Evolutionary conservation across 2,329 filamentous ascomycete genomes (phyloP), one percentile per base, ranked within the genome.

Genomic region (Sporothrix mexicana): DNA sequence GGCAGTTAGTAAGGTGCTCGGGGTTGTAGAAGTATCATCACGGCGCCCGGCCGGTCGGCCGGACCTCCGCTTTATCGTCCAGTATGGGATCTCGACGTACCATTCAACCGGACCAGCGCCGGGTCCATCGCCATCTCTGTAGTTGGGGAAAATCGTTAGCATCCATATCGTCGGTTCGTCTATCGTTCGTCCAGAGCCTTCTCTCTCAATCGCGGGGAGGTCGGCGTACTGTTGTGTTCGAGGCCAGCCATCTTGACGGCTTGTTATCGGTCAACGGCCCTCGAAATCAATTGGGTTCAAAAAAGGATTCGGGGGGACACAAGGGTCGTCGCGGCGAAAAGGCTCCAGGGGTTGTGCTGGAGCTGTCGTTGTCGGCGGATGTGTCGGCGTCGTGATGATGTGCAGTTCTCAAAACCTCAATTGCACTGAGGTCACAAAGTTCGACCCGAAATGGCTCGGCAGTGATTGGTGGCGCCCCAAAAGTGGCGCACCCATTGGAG

Each of bases 41-140:
- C n/a, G 30, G 57, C 3, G 41, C 8, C 53, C 53, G 23, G 23
- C 12, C 55, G 10, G 23, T 10, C 12, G 55, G 55, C 55, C 55
- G 23, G 36, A 43, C 3, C 15, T 45, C n/a, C 30, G 30, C 3
- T 7, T 36, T 7, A 36, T 36, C 55, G 55, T 9, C 23, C n/a
- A 23, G n/a, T 51, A 5, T 36, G 9, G 30, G 10, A 13, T 36
- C 12, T 8, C 25, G 17, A 75, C 84, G 74, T 84, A 86, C 84
- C 80, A 74, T 78, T 80, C 77, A 85, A 78, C 79, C 83, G 83
- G 79, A 83, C 79, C 77, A 86, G 79, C 77, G 83, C 82, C 80
- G 84, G 84, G 80, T 86, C 84, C 81, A 84, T 74, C 77, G 81
- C 78, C 80, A 85, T 76, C 78, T 83, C 84, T 86, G 78, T 72